Base-by-base conservation (phyloP, 129 eudicot genomes). In the Helichrysum umbraculigerum region DNA sequence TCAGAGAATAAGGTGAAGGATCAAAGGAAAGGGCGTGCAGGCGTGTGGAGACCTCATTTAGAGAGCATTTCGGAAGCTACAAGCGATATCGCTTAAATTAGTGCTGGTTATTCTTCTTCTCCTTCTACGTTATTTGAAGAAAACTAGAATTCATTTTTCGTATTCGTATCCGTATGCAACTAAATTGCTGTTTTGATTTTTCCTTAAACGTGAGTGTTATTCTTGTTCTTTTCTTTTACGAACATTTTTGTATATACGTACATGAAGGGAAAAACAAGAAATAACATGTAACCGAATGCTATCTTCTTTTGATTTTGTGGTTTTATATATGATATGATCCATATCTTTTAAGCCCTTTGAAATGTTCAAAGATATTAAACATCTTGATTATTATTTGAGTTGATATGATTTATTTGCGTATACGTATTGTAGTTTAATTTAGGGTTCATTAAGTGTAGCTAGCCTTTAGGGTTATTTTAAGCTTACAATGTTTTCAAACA, bases 1-100 rank as follows among this genome's bases (percentile, higher is more conserved):
- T 88, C 95, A n/a, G 97, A 93, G 68, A 90, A 47, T 47, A 47
- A 87, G 73, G 87, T 85, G 11, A 82, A 85, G 80, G 96, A 93
- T 78, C 83, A 86, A 33, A 86, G 98, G 80, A 79, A 89, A 65
- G 97, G 98, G 29, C 86, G 98, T 21, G 85, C 78, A 15, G 89
- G 87, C 4, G 92, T 93, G 12, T 93, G 98, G 98, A 81, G 97
- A 63, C 98, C 98, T 47, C 98, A 83, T 74, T 81, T 93, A 58
- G 97, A 93, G 79, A 90, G 98, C 85, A 93, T 93, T 79, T 86
- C 84, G 17, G 98, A 93, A 79, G 81, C 93, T 20, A 72, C 83
- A n/a, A 47, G 34, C 28, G 80, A 74, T 74, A 64, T 32, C 22
- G 54, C 54, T 47, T 80, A 70, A 80, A 22, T 34, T 74, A 68